Percentiles rank a stretch among this genome's conserved stretches.
These are phyloP conservation scores for Pinus taeda DNA, from an alignment of 75 land plant species.

Conservation along the genomic window DNA sequence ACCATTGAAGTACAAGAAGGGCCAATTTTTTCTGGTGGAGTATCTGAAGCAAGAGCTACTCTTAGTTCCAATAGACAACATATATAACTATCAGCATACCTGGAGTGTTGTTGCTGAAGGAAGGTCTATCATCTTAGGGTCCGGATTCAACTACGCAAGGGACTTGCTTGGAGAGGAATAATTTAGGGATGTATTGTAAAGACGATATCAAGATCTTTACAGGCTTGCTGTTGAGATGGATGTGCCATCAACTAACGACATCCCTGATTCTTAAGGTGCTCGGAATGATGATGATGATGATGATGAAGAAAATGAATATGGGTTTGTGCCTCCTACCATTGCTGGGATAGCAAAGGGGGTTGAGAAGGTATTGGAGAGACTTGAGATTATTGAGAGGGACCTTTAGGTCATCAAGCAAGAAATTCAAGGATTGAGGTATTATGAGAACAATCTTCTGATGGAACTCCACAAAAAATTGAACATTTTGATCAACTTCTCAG, in stretches of 20 bases:
- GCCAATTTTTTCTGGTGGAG: constrained; percentile 47
- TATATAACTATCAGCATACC: constrained; percentile 69
- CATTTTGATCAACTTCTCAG: constrained; percentile 51
- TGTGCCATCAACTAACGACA: constrained; percentile 29
- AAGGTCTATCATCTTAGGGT: constrained; percentile 15
- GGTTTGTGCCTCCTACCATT: constrained; percentile 40
- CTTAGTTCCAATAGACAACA: constrained; percentile 53
- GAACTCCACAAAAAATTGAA: constrained; percentile 64
- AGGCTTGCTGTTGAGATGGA: constrained; percentile 49
- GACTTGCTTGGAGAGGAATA: constrained; percentile 73
- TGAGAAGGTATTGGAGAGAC: constrained; percentile 50
- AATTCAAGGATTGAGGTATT: constrained; percentile 68
- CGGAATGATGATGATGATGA: neutral
- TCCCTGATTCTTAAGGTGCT: too few species aligned
- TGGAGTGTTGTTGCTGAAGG: constrained; percentile 48
- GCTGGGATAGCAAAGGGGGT: constrained; percentile 68
- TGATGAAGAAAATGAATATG: constrained; percentile 8
- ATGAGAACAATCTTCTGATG: constrained; percentile 59
- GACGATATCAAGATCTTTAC: constrained; percentile 57
- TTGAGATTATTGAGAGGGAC: constrained; percentile 56
- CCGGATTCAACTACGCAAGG: constrained; percentile 58
- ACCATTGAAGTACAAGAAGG: constrained; percentile 42
- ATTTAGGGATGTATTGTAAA: constrained; percentile 59
- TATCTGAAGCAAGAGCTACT: constrained; percentile 51
- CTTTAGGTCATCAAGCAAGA: constrained; percentile 63